Evolutionary conservation across 768 basidiomycete genomes (phyloP).

Genomic region (Leccinum incarnatum): DNA sequence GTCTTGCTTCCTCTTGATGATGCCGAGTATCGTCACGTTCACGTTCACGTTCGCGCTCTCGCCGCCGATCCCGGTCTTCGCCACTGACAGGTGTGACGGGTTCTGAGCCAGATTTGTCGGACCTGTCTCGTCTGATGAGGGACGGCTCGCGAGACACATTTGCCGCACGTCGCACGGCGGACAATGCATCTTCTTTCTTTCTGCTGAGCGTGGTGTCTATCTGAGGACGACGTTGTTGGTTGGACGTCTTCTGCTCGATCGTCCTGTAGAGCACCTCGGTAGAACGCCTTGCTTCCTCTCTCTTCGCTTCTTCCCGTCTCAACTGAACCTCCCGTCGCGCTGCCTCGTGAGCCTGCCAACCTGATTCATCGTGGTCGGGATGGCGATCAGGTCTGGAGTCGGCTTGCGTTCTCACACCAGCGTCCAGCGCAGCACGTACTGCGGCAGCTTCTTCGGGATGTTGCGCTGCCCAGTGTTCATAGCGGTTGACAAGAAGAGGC

Average conservation of each 20-base stretch:
- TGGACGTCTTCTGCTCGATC: slow-evolving; percentile 17
- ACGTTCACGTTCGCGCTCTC: slow-evolving; percentile 22
- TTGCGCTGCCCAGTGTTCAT: slow-evolving; percentile 54
- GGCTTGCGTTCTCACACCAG: slow-evolving; percentile 19
- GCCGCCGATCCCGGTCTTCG: slow-evolving; percentile 25
- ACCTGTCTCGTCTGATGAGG: slow-evolving; percentile 24
- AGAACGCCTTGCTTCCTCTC: slow-evolving; percentile 33
- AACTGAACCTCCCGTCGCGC: slow-evolving; percentile 30
- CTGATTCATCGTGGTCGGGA: slow-evolving; percentile 31
- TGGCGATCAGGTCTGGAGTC: slow-evolving; percentile 26
- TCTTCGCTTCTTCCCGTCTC: slow-evolving; percentile 35
- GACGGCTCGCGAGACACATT: slow-evolving; percentile 24
- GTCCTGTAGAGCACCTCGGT: slow-evolving; percentile 36
- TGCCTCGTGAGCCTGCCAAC: slow-evolving; percentile 32
- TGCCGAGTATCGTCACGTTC: slow-evolving; percentile 33
- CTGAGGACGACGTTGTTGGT: slow-evolving; percentile 24
- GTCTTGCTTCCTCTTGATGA: slow-evolving; percentile 44
- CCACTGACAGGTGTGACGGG: slow-evolving; percentile 28
- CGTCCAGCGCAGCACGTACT: slow-evolving; percentile 21
- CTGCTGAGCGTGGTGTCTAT: slow-evolving; percentile 28
- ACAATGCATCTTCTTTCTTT: slow-evolving; percentile 31
- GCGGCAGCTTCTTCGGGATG: slow-evolving; percentile 38
- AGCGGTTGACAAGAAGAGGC: slow-evolving; percentile 57
- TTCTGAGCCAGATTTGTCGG: slow-evolving; percentile 23
- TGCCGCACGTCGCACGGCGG: slow-evolving; percentile 24